These are phyloP conservation scores for Cryphonectria parasitica DNA, from an alignment of 2,329 filamentous ascomycete genomes.

Conservation along the genomic window DNA sequence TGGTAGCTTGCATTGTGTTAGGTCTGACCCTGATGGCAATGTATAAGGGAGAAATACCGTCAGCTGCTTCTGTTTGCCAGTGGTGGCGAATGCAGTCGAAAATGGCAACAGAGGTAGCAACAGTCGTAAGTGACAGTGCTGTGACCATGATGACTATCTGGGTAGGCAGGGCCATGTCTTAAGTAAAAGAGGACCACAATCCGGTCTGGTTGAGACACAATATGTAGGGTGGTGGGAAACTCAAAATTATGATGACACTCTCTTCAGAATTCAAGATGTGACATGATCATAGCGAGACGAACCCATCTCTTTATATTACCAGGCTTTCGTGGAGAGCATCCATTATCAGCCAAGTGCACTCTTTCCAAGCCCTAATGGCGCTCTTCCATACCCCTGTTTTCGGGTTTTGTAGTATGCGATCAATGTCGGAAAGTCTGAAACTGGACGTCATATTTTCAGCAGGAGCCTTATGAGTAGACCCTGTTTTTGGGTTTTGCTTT, in stretches of 20 bases:
- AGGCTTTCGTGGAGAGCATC: not conserved
- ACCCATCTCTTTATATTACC: not conserved
- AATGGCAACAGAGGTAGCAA: slow-evolving; percentile 10
- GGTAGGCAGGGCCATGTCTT: not conserved
- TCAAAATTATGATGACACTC: no score
- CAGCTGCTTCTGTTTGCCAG: no score
- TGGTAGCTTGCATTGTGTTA: not conserved
- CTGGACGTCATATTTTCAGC: not conserved
- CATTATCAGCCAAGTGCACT: not conserved
- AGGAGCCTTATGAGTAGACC: not conserved
- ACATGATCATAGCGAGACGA: not conserved
- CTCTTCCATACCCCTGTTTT: slow-evolving; percentile 1
- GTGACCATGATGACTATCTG: not conserved
- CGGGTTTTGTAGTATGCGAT: not conserved
- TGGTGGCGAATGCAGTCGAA: not conserved
- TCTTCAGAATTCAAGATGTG: not conserved
- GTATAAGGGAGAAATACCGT: not conserved
- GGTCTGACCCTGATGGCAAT: not conserved
- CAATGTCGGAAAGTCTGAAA: not conserved
- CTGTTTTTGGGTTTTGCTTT: not conserved
- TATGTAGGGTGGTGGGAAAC: not conserved
- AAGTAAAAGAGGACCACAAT: not conserved
- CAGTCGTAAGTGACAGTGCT: not conserved
- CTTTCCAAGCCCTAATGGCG: no score
- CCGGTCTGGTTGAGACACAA: not conserved